Base-by-base conservation (phyloP, 352 stramenopile genomes). In the Thalassiosira exigua region DNA sequence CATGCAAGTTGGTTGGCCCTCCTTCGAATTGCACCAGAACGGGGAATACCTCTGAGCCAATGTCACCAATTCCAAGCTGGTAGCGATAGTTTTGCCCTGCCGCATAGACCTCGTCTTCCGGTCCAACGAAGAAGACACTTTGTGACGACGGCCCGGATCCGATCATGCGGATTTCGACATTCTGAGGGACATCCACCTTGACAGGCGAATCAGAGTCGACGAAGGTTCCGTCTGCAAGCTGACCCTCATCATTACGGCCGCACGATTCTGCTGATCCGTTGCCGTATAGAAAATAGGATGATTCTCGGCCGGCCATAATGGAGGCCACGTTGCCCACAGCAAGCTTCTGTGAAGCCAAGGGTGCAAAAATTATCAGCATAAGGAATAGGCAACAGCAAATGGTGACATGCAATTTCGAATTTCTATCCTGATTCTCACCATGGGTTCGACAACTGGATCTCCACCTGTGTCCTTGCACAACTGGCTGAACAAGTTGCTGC, bases 221-320 rank as follows among this genome's bases (percentile, higher is more conserved):
- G 32, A 69, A 79, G 17, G 65, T 68, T 24, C 74, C 67, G 46
- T 79, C 67, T n/a, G 61, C 74, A n/a, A 82, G 60, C 33, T 82
- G 74, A 24, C 74, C 74, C 42, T 74, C 48, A 61, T 82, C 74
- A 54, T 82, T 82, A 12, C 73, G 62, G 50, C 73, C 73, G 33
- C 65, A 76, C 0, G 57, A 44, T 21, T 64, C 27, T 29, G 69
- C 65, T 1, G 7, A 68, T 56, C 73, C 73, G 44, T 70, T 60
- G 11, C 52, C n/a, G 22, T 39, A 60, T 11, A 82, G 58, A 30
- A 76, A 82, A 48, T 76, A 82, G 1, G 73, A 72, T 26, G 73
- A 82, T 44, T 82, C 58, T 33, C 51, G 59, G 17, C 58, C 65
- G 21, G 65, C 56, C 17, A 65, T 46, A 39, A 81, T 75, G 21